Evolutionary conservation across 768 basidiomycete species (phyloP).

Genomic region (Suillus brevipes): DNA sequence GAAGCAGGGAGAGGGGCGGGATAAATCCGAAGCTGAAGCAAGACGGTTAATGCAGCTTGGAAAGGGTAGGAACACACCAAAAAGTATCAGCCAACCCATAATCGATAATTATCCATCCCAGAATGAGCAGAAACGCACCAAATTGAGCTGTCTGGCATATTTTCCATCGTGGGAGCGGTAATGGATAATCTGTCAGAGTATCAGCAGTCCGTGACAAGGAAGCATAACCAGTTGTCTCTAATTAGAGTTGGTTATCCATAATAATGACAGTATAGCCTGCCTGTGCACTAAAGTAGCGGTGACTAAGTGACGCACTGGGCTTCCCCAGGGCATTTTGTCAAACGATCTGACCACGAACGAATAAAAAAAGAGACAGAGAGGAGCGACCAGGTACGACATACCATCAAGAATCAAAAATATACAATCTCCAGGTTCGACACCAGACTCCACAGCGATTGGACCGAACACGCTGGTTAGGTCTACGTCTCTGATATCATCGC

Average conservation of each 20-base stretch:
- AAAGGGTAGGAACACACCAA: neutral
- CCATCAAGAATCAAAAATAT: constrained; percentile 81
- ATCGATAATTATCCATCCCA: neutral
- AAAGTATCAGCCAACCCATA: neutral
- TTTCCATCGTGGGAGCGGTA: neutral
- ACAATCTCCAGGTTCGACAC: constrained; percentile 77
- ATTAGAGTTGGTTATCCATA: neutral
- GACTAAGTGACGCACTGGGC: too few species aligned
- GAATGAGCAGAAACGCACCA: neutral
- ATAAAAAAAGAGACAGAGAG: neutral
- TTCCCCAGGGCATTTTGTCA: constrained; percentile 66
- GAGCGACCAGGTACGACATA: constrained; percentile 20
- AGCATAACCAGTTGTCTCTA: neutral
- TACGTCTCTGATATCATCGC: constrained; percentile 67
- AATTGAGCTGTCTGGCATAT: neutral
- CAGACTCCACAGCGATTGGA: constrained; percentile 65
- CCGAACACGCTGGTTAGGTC: constrained; percentile 68
- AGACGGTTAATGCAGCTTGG: neutral
- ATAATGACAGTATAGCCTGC: neutral
- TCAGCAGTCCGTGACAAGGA: neutral
- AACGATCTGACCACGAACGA: constrained; percentile 53
- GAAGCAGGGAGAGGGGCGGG: neutral
- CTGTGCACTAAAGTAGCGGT: too few species aligned
- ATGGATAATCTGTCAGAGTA: neutral
- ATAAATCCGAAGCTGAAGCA: neutral